Percentiles rank a stretch among this genome's conserved stretches.
Evolutionary conservation across 805 yeast genomes (phyloP).

Genomic region (Wickerhamiella lipophila): DNA sequence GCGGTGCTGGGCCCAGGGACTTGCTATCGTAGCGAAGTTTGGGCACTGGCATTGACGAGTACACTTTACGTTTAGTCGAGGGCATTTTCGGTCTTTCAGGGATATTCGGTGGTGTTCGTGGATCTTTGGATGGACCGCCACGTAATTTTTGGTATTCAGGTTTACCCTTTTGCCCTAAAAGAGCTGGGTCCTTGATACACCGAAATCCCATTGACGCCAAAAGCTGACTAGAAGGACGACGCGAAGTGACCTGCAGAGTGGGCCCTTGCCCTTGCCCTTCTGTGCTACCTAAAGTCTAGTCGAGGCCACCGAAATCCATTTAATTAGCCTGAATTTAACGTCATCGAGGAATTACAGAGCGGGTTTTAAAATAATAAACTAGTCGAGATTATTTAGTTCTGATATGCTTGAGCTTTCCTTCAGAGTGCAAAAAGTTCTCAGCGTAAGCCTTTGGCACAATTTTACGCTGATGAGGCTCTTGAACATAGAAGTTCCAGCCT

Average conservation of each 20-base stretch:
- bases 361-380: not conserved
- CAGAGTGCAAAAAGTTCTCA: conserved; percentile 52
- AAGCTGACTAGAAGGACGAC: not conserved
- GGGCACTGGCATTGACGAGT: conserved; percentile 11
- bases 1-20: conserved; percentile 9
- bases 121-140: not conserved
- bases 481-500: conserved; percentile 74
- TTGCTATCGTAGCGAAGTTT: conserved; percentile 3
- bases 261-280: not conserved
- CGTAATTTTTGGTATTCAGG: not conserved
- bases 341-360: not conserved
- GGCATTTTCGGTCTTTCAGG: not conserved
- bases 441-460: conserved; percentile 68
- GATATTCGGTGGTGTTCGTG: not conserved
- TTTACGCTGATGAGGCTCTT: conserved; percentile 65
- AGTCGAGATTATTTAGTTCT: conserved; percentile 41
- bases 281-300: no score
- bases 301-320: no score
- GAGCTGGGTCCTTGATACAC: not conserved
- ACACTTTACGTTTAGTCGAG: not conserved
- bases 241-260: not conserved
- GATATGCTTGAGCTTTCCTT: conserved; percentile 64
- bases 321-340: no score
- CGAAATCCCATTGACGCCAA: conserved; percentile 2
- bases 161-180: not conserved